Base-by-base conservation (phyloP, 306 rosid genomes). In the Abrus pulchellus region DNA sequence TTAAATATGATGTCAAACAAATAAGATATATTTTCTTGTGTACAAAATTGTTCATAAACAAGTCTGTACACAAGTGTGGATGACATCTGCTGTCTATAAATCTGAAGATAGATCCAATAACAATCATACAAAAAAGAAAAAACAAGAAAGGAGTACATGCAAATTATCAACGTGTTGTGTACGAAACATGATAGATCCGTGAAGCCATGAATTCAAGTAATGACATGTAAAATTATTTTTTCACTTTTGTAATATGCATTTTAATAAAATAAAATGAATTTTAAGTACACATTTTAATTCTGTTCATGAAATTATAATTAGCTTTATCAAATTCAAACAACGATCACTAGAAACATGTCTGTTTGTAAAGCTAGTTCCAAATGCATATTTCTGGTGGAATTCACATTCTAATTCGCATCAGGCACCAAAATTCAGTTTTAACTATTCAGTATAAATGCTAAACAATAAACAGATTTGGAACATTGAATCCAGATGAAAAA, bases 1-100 rank as follows among this genome's bases (percentile, higher is more conserved):
- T 66, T 47, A 32, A 20, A 72, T 12, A 44, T 43, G 9, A 13
- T 82, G 8, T 29, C 36, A 8, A 70, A 55, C 76, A 45, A 60
- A 45, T 34, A 32, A 67, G 9, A 1, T 49, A 10, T 56, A 14
- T 53, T 14, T 41, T 44, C 33, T 33, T 38, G 28, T 60, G 27
- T 68, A 56, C 77, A 33, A 49, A 56, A 65, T 38, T 71, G 13
- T 28, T 55, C 54, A 33, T 14, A 2, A 6, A 29, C 41, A 40
- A 52, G 9, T 32, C 14, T 32, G 40, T 33, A 6, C 40, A 6
- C 7, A 34, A 55, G 34, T 54, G 5, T 11, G 2, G 11, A 14
- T 50, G n/a, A 53, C 38, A 47, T 72, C 11, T 44, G 10, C 9
- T 1, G 27, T 12, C 29, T 36, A 20, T 48, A 9, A 72, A 41